These are phyloP conservation scores for Heterobasidion occidentale DNA, from an alignment of 1,284 basidiomycete species.

Conservation along the genomic window DNA sequence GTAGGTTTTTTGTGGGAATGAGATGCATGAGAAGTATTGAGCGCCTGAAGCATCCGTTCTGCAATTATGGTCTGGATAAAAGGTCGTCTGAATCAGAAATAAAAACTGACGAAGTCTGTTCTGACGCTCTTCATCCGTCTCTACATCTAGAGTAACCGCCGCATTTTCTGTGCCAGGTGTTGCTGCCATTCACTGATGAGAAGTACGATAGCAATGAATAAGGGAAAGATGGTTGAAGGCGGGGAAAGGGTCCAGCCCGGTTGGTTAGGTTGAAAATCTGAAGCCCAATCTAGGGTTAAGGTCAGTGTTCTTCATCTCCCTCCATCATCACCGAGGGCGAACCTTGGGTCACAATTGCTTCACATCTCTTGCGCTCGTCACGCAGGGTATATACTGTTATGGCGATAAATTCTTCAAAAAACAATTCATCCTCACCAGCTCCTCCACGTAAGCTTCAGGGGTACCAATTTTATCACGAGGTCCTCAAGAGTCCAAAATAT, in stretches of 20 bases:
- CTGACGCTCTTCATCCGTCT: constrained; percentile 25
- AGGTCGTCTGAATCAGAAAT: not conserved
- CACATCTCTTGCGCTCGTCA: not conserved
- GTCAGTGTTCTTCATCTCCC: not conserved
- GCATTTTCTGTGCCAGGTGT: constrained; percentile 2
- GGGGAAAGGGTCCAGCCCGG: not conserved
- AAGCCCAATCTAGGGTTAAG: constrained; percentile 3
- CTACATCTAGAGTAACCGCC: constrained; percentile 21
- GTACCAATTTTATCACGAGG: constrained; percentile 74
- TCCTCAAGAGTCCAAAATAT: constrained; percentile 78
- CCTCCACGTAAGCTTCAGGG: constrained; percentile 52
- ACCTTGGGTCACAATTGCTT: not conserved
- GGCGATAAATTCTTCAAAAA: not conserved
- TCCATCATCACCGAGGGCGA: not conserved
- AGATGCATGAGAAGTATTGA: constrained; percentile 13
- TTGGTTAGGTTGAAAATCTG: not conserved
- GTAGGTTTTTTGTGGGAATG: not conserved
- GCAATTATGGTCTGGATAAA: not conserved
- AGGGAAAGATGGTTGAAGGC: too few relatives aligned
- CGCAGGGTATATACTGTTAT: not conserved
- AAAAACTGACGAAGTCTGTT: constrained; percentile 23
- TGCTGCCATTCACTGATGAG: not conserved
- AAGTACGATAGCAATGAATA: too few relatives aligned
- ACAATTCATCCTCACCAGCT: not conserved
- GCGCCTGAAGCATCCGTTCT: constrained; percentile 21